Base-by-base conservation (phyloP, 2,329 filamentous ascomycete genomes). In the Aspergillus sp. region DNA sequence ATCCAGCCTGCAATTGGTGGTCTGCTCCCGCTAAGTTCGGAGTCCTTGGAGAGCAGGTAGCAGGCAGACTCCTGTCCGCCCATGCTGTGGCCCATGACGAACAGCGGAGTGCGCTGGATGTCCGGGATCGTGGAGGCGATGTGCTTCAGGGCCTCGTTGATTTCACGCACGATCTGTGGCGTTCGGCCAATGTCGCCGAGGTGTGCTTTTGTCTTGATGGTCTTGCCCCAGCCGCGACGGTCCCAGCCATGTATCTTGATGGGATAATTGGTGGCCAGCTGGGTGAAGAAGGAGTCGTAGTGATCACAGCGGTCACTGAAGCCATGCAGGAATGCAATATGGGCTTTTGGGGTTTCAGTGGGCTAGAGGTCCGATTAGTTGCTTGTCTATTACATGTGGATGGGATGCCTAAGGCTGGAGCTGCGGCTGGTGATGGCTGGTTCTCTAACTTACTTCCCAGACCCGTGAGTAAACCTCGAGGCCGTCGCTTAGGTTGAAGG, bases 231-330 rank as follows among this genome's bases (percentile, higher is more conserved):
- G 8, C 52, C 52, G n/a, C 52, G 52, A 14, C 52, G 44, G 35
- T 55, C 52, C 52, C 52, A 55, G 8, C 35, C 33, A 11, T 55
- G 52, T 9, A 55, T 44, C 19, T 55, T 48, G 17, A 55, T 55
- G 6, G 52, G 52, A 12, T 55, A 55, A n/a, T 41, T 39, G 44
- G 44, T 14, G n/a, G 40, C 45, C 15, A 55, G 52, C 19, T 31
- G 44, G 19, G 52, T 41, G 35, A 55, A 55, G 37, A 55, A 55
- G 23, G 41, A 21, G 31, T 55, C 52, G 23, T 55, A 55, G 41
- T 55, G 52, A 15, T 55, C 52, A n/a, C 44, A 43, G 35, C 52
- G 52, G 45, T 55, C 52, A 23, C 52, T 55, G 45, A 55, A 55
- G 45, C 52, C 52, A 23, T 55, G 52, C 23, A 55, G 21, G 19